Evolutionary conservation across 148 eudicot species (phyloP).

Genomic region (Chenopodium formosanum): DNA sequence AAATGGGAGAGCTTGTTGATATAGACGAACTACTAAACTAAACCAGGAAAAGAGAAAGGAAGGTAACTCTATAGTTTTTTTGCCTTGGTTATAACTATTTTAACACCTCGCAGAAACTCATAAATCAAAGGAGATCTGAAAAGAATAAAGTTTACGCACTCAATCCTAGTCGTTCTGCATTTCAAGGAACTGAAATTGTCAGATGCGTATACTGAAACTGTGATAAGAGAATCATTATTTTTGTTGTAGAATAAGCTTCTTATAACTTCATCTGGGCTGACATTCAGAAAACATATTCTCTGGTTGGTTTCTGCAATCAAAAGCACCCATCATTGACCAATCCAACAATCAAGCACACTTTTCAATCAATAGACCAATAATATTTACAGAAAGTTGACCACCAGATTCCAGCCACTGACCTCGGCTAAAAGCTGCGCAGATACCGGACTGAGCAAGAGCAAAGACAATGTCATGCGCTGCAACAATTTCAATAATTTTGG

Average conservation of each 20-base stretch:
- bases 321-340: conserved; percentile 8
- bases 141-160: conserved; percentile 44
- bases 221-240: conserved; percentile 92
- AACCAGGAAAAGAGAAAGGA: background rate
- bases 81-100: background rate
- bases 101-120: background rate
- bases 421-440: conserved; percentile 97
- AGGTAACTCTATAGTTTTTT: background rate
- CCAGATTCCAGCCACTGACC: conserved; percentile 36
- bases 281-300: conserved; percentile 91
- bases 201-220: conserved; percentile 94
- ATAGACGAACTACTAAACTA: background rate
- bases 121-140: background rate
- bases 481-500: conserved; percentile 87
- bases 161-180: conserved; percentile 95
- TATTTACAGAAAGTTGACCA: background rate
- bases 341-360: background rate
- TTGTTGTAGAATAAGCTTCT: conserved; percentile 97
- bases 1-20: background rate
- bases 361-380: background rate
- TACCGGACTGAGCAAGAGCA: conserved; percentile 95
- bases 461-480: conserved; percentile 95
- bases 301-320: conserved; percentile 81
- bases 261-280: conserved; percentile 87
- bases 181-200: conserved; percentile 94